Evolutionary conservation across 139 green algal genomes (phyloP).

Genomic region (Tetratostichococcus sp.): DNA sequence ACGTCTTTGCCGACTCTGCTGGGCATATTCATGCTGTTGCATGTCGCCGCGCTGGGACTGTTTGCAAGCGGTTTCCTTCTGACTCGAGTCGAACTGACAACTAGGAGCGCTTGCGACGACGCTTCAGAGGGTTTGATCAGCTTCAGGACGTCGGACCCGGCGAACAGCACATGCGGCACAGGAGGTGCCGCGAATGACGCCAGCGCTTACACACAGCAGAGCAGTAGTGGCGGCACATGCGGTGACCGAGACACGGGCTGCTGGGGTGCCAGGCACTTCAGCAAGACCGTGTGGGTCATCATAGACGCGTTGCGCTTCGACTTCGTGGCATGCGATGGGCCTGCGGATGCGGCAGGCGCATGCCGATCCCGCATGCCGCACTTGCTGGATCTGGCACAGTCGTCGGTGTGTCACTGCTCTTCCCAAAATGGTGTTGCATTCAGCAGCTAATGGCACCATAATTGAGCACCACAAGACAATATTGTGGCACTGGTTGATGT

Average conservation of each 20-base stretch:
- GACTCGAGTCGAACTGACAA: conserved; percentile 66
- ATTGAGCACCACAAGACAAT: too few species aligned
- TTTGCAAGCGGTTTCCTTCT: conserved; percentile 82
- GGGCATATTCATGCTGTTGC: background rate
- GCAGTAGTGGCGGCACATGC: background rate
- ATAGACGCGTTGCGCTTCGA: conserved; percentile 78
- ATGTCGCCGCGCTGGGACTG: conserved; percentile 27
- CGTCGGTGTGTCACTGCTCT: background rate
- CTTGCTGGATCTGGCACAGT: background rate
- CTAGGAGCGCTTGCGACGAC: conserved; percentile 16
- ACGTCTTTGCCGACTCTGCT: background rate
- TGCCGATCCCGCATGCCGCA: conserved; percentile 6
- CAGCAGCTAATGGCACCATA: too few species aligned
- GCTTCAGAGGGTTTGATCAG: background rate
- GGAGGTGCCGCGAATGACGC: background rate
- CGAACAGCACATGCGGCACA: background rate
- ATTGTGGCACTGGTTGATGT: too few species aligned
- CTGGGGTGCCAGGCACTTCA: conserved; percentile 22
- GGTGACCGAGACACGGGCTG: background rate
- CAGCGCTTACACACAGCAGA: background rate
- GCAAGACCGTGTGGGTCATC: conserved; percentile 62
- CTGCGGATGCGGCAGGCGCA: background rate
- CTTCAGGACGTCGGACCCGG: background rate
- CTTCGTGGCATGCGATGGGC: conserved; percentile 33
- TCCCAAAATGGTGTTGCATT: too few species aligned